Percentiles rank a stretch among this genome's conserved stretches.
Conservation (phyloP, 306 rosid species). For the Prunus mongolica region DNA sequence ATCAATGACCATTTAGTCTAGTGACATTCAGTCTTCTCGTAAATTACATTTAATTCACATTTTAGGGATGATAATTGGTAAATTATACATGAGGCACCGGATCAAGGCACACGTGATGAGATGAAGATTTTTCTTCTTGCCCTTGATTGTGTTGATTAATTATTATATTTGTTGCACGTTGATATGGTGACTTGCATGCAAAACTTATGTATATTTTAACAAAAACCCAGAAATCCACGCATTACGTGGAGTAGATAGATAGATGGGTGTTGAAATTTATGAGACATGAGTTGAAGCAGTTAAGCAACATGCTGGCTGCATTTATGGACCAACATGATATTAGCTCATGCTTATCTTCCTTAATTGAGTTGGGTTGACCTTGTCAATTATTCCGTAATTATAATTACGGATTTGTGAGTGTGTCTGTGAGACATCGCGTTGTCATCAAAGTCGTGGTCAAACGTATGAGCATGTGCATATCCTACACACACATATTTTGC, state of each 20-base stretch:
- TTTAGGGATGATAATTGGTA: background rate
- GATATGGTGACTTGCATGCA: background rate
- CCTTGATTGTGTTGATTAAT: background rate
- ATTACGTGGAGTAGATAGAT: background rate
- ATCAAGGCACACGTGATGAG: background rate
- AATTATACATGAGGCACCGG: background rate
- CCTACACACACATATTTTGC: no score
- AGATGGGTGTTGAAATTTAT: background rate
- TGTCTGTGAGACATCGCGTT: background rate
- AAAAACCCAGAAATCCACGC: background rate
- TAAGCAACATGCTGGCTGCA: background rate
- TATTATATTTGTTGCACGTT: background rate
- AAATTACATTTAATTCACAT: background rate
- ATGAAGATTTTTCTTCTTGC: background rate
- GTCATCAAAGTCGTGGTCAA: background rate
- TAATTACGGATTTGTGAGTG: background rate
- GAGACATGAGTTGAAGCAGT: no score
- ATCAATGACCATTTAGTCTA: no score
- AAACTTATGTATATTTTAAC: background rate
- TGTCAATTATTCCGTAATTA: background rate
- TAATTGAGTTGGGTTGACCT: background rate
- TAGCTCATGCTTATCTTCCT: background rate
- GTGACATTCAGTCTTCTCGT: no score
- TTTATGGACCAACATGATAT: background rate
- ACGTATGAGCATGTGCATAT: background rate